Percentiles rank a stretch among this genome's conserved stretches.
Conservation (phyloP, 495 filamentous ascomycete species). For the Neurospora sp. region DNA sequence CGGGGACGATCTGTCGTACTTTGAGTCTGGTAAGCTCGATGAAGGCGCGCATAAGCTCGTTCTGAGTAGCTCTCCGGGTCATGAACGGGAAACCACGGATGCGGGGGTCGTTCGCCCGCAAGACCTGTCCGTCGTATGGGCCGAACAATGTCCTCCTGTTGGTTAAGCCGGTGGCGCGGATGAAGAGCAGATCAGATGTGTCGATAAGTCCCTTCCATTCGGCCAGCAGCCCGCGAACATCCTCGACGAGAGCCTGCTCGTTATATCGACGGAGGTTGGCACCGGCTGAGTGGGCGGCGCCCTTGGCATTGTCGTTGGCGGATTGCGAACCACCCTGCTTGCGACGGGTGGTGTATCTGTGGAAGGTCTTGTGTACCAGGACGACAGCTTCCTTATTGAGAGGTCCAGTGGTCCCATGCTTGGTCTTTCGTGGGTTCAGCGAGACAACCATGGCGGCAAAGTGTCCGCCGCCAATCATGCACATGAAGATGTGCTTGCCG, state of each 20-base stretch:
- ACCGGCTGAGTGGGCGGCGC: constrained; percentile 87
- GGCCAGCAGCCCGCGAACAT: constrained; percentile 65
- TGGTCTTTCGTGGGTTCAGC: constrained; percentile 67
- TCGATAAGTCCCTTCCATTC: constrained; percentile 83
- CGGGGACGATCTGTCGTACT: constrained; percentile 53
- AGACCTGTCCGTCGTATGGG: constrained; percentile 77
- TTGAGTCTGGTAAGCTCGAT: constrained; percentile 88
- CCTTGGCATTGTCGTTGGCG: constrained; percentile 82
- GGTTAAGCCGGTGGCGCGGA: constrained; percentile 78
- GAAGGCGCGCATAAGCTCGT: constrained; percentile 86
- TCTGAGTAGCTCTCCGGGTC: constrained; percentile 88
- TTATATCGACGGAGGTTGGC: constrained; percentile 86
- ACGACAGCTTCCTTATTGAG: constrained; percentile 75
- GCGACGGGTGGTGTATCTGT: constrained; percentile 88
- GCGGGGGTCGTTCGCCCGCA: constrained; percentile 73
- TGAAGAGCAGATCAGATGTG: constrained; percentile 70
- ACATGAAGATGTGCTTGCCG: constrained; percentile 80
- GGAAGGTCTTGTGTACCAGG: constrained; percentile 93
- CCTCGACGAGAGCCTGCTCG: constrained; percentile 73
- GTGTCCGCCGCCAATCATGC: constrained; percentile 97
- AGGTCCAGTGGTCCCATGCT: constrained; percentile 49
- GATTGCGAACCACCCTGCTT: constrained; percentile 96
- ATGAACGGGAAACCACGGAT: constrained; percentile 87
- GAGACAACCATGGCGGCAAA: constrained; percentile 95
- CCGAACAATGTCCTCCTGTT: constrained; percentile 82